phyloP scores from a whole-genome alignment of 1,284 basidiomycete species.

The Tylopilus sp. region DNA sequence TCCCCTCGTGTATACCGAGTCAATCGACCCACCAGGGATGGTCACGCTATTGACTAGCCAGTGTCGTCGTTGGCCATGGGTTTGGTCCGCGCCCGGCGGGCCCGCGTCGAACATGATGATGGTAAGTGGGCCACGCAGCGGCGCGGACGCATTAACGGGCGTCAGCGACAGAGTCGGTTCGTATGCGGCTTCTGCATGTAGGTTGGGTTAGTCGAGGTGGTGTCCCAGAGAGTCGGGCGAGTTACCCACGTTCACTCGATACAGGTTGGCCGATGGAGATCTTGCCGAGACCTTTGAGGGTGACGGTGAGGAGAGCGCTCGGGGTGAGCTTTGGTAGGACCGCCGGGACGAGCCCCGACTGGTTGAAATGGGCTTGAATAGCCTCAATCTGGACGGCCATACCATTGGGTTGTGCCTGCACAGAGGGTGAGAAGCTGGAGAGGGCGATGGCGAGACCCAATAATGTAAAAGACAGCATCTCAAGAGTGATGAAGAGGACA shows the following conservation, averaged over 20 bases:
- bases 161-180: slow-evolving; percentile 47
- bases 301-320: slow-evolving; percentile 47
- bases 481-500: neutral
- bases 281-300: slow-evolving; percentile 47
- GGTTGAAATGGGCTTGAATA: slow-evolving; percentile 57
- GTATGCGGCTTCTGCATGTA: slow-evolving; percentile 46
- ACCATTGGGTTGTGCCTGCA: slow-evolving; percentile 40
- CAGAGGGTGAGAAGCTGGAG: slow-evolving; percentile 31
- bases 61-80: slow-evolving; percentile 61
- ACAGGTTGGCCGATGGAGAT: slow-evolving; percentile 58
- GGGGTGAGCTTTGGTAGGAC: slow-evolving; percentile 56
- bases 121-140: slow-evolving; percentile 51
- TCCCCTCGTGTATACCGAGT: neutral
- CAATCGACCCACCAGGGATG: slow-evolving; percentile 36
- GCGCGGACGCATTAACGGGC: slow-evolving; percentile 43
- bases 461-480: slow-evolving; percentile 18
- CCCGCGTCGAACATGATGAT: slow-evolving; percentile 69
- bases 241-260: slow-evolving; percentile 48
- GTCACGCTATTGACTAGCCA: slow-evolving; percentile 73
- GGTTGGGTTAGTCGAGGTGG: neutral
- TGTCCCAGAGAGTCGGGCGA: neutral
- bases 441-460: slow-evolving; percentile 38
- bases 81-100: slow-evolving; percentile 51
- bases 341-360: slow-evolving; percentile 55
- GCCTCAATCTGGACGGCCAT: slow-evolving; percentile 43